Conservation (phyloP, 1,139 yeast genomes). For the Yamadazyma diddensiae region DNA sequence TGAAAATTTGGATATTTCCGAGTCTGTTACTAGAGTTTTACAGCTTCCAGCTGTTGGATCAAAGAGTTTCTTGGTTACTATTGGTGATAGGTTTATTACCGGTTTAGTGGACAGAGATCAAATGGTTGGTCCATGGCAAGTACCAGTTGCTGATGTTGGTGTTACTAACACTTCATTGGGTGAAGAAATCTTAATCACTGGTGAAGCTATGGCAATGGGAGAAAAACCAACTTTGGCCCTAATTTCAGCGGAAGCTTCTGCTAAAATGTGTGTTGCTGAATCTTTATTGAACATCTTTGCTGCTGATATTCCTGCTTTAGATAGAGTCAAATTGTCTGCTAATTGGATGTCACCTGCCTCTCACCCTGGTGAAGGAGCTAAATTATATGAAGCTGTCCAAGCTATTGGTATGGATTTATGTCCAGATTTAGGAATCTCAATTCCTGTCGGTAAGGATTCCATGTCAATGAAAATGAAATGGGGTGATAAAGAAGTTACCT, state of each 20-base stretch:
- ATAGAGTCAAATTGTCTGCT: conserved; percentile 83
- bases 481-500: conserved; percentile 89
- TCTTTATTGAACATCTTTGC: conserved; percentile 86
- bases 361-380: conserved; percentile 94
- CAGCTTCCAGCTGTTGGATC: conserved; percentile 95
- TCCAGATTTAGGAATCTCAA: conserved; percentile 86
- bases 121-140: conserved; percentile 99
- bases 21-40: conserved; percentile 78
- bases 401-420: conserved; percentile 94
- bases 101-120: conserved; percentile 98
- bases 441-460: conserved; percentile 98
- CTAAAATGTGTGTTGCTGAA: conserved; percentile 95
- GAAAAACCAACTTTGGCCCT: conserved; percentile 92
- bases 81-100: conserved; percentile 95
- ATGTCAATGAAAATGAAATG: conserved; percentile 99
- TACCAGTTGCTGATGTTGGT: conserved; percentile 98
- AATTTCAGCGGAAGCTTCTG: conserved; percentile 92
- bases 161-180: conserved; percentile 92
- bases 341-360: conserved; percentile 99
- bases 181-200: conserved; percentile 63
- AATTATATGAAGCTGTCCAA: conserved; percentile 93
- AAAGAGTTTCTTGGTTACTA: conserved; percentile 89
- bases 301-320: conserved; percentile 77
- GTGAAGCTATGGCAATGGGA: conserved; percentile 98
- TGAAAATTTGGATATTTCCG: conserved; percentile 37